Conservation (phyloP, 2,329 filamentous ascomycete species). For the Diaporthe humulicola region DNA sequence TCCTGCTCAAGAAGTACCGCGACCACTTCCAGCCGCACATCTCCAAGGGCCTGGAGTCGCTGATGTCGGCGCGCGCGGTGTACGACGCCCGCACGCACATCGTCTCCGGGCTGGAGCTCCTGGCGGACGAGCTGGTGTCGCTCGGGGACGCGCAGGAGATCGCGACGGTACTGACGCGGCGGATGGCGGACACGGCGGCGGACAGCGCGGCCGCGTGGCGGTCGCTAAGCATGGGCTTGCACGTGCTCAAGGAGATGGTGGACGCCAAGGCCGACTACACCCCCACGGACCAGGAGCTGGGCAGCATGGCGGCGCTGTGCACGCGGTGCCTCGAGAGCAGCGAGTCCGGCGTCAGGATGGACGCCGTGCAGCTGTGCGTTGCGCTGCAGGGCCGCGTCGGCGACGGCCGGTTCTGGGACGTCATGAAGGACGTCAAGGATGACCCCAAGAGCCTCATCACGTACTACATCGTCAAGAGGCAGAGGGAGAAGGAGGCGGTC, state of each 20-base stretch:
- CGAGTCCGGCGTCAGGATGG: conserved; percentile 77
- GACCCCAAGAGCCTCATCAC: conserved; percentile 83
- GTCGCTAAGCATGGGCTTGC: conserved; percentile 72
- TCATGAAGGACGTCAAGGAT: conserved; percentile 74
- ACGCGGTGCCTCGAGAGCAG: conserved; percentile 70
- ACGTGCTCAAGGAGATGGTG: conserved; percentile 72
- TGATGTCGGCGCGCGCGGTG: conserved; percentile 73
- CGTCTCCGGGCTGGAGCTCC: conserved; percentile 79
- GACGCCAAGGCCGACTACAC: conserved; percentile 61
- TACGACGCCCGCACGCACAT: conserved; percentile 80
- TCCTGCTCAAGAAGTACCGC: conserved; percentile 77
- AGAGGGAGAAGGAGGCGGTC: conserved; percentile 60
- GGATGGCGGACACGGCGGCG: conserved; percentile 60
- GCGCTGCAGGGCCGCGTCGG: conserved; percentile 75
- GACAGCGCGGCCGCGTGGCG: conserved; percentile 62
- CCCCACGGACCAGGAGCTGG: conserved; percentile 66
- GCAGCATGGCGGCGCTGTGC: conserved; percentile 63
- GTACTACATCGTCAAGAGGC: conserved; percentile 83
- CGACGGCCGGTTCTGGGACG: conserved; percentile 75
- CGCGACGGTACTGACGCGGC: conserved; percentile 64
- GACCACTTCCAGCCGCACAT: conserved; percentile 77
- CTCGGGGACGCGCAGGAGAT: conserved; percentile 75
- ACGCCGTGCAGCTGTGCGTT: conserved; percentile 84
- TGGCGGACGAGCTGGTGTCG: conserved; percentile 78
- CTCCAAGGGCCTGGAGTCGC: conserved; percentile 74